Percentiles rank a stretch among this genome's conserved stretches.
Conservation (phyloP, 805 yeast genomes). For the Kodamaea kaohsiungensis region DNA sequence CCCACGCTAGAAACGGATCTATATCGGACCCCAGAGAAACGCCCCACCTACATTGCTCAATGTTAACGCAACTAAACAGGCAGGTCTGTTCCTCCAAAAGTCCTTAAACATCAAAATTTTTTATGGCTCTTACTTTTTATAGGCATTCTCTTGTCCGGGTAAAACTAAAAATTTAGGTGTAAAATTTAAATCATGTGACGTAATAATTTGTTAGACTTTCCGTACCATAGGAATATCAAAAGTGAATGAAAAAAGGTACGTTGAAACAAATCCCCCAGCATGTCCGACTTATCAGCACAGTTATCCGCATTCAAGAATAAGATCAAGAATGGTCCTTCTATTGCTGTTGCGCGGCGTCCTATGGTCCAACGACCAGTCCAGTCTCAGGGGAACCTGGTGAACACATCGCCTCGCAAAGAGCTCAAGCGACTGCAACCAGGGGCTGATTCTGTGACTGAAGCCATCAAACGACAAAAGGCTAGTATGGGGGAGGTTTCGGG, state of each 20-base stretch:
- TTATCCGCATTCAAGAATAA: conserved; percentile 47
- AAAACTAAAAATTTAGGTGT: too few relatives aligned
- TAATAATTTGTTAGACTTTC: too few relatives aligned
- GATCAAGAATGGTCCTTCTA: conserved; percentile 47
- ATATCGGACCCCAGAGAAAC: conserved; percentile 21
- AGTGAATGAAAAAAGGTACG: neutral
- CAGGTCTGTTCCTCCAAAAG: neutral
- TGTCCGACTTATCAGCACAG: conserved; percentile 44
- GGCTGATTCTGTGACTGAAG: conserved; percentile 31
- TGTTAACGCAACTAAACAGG: neutral
- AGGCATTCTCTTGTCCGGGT: conserved; percentile 5
- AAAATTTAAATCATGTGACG: too few relatives aligned
- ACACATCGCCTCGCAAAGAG: conserved; percentile 11
- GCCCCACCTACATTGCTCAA: conserved; percentile 1
- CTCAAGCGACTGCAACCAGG: conserved; percentile 11
- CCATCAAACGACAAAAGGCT: conserved; percentile 36
- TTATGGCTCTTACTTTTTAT: neutral
- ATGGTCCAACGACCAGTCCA: conserved; percentile 10
- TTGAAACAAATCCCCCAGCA: conserved; percentile 3
- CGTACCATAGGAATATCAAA: too few relatives aligned
- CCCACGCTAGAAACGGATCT: conserved; percentile 15
- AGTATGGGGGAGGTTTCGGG: conserved; percentile 35
- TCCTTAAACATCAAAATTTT: neutral
- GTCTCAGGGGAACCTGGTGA: conserved; percentile 4
- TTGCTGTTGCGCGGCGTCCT: conserved; percentile 33